Evolutionary conservation across 2,329 filamentous ascomycete species (phyloP), one percentile per base, ranked within the genome.

Genomic region (Cyphellophora europaea): DNA sequence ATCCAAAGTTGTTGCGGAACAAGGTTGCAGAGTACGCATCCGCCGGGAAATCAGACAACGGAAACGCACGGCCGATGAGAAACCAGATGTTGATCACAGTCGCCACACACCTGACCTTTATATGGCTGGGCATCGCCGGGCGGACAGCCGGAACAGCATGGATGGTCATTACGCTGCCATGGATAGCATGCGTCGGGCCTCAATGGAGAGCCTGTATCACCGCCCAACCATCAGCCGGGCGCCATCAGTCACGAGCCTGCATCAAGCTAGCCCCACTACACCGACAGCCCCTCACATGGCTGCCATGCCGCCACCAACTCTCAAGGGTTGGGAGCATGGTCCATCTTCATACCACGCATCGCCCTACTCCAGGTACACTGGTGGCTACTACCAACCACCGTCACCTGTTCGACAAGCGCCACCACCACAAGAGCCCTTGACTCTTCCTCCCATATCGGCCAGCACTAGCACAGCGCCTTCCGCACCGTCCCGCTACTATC

Each of bases 11-110:
- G 87, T 98, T 28, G 88, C 89, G 12, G 89, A 98, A 59, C 91
- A 98, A 61, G 91, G 91, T 39, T 96, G 91, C 59, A 85, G 89
- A 48, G 91, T 98, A 17, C 82, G 91, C 30, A 98, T 98, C 52
- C 77, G 91, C 37, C 83, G 91, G 44, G 91, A 96, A 61, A 85
- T 93, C 5, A 79, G 87, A 38, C 93, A 94, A 83, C 79, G 87
- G 59, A 80, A 85, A 53, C 78, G 86, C 23, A 65, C 36, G 3
- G 18, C 8, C 5, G 27, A 17, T 17, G 31, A 38, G 28, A 43
- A 42, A 21, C 21, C 32, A 17, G 37, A 37, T 8, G 33, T 25
- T n/a, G 39, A 47, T 18, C 19, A 41, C 41, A 15, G 39, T 36
- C 6, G 44, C 35, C 5, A 42, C 36, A 11, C 38, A 40, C 14